Base-by-base conservation (phyloP, 1,139 yeast genomes). In the Geotrichum macrosporum region DNA sequence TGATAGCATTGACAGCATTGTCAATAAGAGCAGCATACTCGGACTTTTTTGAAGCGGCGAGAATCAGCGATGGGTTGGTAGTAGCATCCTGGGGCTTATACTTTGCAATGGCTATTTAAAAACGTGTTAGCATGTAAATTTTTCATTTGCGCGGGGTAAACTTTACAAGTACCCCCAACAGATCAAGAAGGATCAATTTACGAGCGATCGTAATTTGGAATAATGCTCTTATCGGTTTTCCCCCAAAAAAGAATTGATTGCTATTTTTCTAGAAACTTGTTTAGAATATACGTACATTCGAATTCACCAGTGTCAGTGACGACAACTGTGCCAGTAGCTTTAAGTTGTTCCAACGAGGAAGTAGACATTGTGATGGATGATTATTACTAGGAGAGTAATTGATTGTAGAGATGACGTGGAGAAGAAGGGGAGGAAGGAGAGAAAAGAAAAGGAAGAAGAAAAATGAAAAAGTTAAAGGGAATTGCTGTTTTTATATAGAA, bases 281-380 rank as follows among this genome's bases (percentile, higher is more conserved):
- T n/a, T n/a, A n/a, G n/a, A n/a, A n/a, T n/a, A n/a, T n/a, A 64
- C 69, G 48, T 59, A 69, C 73, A 83, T 71, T 88, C 97, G 68
- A 92, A 92, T 72, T 92, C 98, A 76, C 98, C 98, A 55, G 97
- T 89, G 75, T 92, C 98, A 58, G 98, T 86, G 67, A 92, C 98
- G 65, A 92, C 95, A 60, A 78, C 82, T 59, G 98, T 92, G 62
- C 97, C 97, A 53, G 96, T 71, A 58, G 95, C 89, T 72, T 92
- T 92, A 68, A 92, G 80, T 74, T 84, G 92, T 71, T 84, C 97
- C 66, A 89, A 77, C 50, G 96, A 84, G 76, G 81, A 81, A 48
- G 78, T 54, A 38, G 74, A 65, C 78, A 77, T 78, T 43, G 21
- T 24, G n/a, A n/a, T 24, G 27, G 10, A 24, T 35, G 27, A 40